These are phyloP conservation scores for Plenodomus biglobosus DNA, from an alignment of 2,329 filamentous ascomycete genomes.

Conservation along the genomic window DNA sequence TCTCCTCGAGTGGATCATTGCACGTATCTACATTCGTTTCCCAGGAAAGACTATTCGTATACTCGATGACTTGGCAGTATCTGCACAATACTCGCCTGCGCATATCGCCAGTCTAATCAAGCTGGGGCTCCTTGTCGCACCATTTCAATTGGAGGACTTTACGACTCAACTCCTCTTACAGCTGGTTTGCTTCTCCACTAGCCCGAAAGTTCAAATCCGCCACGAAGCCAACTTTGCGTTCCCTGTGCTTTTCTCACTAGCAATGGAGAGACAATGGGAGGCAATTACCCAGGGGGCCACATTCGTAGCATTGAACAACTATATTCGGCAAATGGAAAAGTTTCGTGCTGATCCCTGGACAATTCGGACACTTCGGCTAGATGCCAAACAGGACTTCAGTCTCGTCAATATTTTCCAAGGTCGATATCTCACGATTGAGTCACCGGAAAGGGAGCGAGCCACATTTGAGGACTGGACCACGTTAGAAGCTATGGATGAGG, in stretches of 20 bases:
- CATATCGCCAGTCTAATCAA: constrained; percentile 53
- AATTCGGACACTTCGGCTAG: constrained; percentile 44
- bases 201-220: constrained; percentile 55
- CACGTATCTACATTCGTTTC: constrained; percentile 45
- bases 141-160: constrained; percentile 44
- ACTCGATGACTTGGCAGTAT: constrained; percentile 40
- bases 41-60: constrained; percentile 37
- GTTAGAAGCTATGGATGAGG: constrained; percentile 35
- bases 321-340: constrained; percentile 49
- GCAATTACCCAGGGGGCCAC: constrained; percentile 45
- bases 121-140: constrained; percentile 48
- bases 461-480: constrained; percentile 45
- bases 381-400: constrained; percentile 48
- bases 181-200: constrained; percentile 49
- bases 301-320: constrained; percentile 47
- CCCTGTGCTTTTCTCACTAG: constrained; percentile 49
- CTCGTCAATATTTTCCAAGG: constrained; percentile 51
- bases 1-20: constrained; percentile 53
- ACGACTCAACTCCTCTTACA: constrained; percentile 44
- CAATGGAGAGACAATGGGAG: constrained; percentile 39
- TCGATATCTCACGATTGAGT: constrained; percentile 48
- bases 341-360: constrained; percentile 46
- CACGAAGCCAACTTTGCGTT: constrained; percentile 56
- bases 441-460: constrained; percentile 43
- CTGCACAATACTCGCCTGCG: constrained; percentile 51